Evolutionary conservation across 805 yeast species (phyloP), one percentile per base, ranked within the genome.

Genomic region (Ogataea siamensis): DNA sequence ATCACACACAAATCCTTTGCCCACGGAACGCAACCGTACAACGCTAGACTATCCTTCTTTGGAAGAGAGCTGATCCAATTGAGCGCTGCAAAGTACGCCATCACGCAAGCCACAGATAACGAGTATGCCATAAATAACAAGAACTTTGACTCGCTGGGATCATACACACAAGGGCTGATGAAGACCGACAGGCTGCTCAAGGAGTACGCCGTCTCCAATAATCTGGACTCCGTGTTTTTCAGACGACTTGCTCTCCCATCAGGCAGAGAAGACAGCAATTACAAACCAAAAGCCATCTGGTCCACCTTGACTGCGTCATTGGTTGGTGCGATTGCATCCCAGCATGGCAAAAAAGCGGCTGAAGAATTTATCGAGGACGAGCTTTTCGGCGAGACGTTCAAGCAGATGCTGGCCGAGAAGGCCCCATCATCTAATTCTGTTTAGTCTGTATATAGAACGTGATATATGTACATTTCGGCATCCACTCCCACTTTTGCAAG

Each of bases 1-100:
- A 67, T 89, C 53, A 89, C 97, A 5, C 97, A 91, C 66, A 91
- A 91, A 66, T 86, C 96, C 15, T 91, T 88, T 70, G 95, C 94
- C 5, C 94, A 87, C 64, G 97, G 96, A 7, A 68, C 75, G 46
- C 78, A 81, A 52, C 96, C 97, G 6, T 87, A 85, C 65, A 91
- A 89, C 64, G 96, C 88, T 58, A 84, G 83, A 60, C 68, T 91
- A 51, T 71, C 87, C 13, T 73, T 82, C 29, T 66, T 87, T 58
- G 97, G 94, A 12, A 57, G 73, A 24, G 82, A 80, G 54, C 64
- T 80, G 50, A 60, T 83, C 47, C 78, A 77, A 55, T 66, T 71
- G 34, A 58, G 54, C 38, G 61, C 70, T 27, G 69, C 77, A 22
- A 73, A 74, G 51, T 56, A 56, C 42, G 74, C 70, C 11, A 50